Base-by-base conservation (phyloP, 1,284 basidiomycete species). In the Malassezia sp. region DNA sequence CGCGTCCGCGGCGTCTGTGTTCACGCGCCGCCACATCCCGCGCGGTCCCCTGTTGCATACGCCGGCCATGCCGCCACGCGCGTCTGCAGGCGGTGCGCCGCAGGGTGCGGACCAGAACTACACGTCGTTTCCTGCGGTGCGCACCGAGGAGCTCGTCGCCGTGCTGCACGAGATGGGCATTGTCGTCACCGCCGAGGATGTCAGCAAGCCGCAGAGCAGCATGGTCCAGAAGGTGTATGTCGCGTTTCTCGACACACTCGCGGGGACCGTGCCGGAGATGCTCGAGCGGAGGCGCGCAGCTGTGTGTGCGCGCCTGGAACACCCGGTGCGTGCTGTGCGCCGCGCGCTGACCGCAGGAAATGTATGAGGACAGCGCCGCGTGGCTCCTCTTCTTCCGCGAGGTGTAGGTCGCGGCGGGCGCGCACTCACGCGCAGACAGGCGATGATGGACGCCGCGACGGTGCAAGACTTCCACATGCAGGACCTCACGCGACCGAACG, bases 391-490 rank as follows among this genome's bases (percentile, higher is more conserved):
- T 65, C 40, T 62, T 59, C 54, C 55, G 59, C 33, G 62, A 65
- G 26, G 57, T 65, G 48, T 53, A 36, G 26, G 52, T 48, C 5
- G 8, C 1, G 7, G n/a, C n/a, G n/a, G n/a, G n/a, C n/a, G 20
- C 4, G 14, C 29, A 6, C 1, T 17, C 26, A 27, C 21, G n/a
- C 43, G 2, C 30, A 56, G 52, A 9, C 60, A 62, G 30, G 56
- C 57, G 28, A 61, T 70, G 59, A 63, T 70, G 61, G 54, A 57
- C 22, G 57, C 59, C 10, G 58, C 67, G 3, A 57, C 55, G 9
- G 53, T 70, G 11, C 49, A 52, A 40, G 65, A 70, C 37, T 70
- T 70, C 23, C 57, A 54, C n/a, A 42, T 67, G 15, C 54, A 59
- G 33, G 67, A 70, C 46, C 43, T 70, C 20, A 67, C 60, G 26